Percentiles rank a stretch among this genome's conserved stretches.
Conservation (phyloP, 1,284 basidiomycete species). For the Mycena sp. region DNA sequence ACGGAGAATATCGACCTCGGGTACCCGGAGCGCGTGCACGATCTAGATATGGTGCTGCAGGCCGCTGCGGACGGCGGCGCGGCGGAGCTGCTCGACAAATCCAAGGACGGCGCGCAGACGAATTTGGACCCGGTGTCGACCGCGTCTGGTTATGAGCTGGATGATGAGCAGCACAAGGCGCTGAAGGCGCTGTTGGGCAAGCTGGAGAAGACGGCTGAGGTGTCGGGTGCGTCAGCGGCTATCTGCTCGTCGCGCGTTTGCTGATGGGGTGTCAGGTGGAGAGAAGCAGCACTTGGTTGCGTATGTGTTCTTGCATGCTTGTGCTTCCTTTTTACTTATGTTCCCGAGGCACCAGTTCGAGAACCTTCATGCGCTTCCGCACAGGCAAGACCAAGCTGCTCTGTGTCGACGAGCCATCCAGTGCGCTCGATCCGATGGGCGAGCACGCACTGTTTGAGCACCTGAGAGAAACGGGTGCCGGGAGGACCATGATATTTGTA, state of each 20-base stretch:
- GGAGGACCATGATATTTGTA: no score
- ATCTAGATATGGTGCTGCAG: constrained; percentile 41
- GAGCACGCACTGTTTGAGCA: no score
- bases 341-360: no score
- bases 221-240: constrained; percentile 39
- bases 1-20: constrained; percentile 58
- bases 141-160: constrained; percentile 37
- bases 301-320: no score
- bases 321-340: no score
- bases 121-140: constrained; percentile 42
- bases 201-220: constrained; percentile 43
- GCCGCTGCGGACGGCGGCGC: constrained; percentile 51
- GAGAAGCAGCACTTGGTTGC: no score
- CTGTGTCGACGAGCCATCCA: no score
- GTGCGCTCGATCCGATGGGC: no score
- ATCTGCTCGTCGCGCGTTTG: not conserved
- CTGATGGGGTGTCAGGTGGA: no score
- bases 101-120: constrained; percentile 32
- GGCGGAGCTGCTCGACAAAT: constrained; percentile 41
- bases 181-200: constrained; percentile 44
- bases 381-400: no score
- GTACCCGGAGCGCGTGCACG: constrained; percentile 36
- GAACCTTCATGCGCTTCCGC: no score
- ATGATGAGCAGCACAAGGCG: constrained; percentile 41
- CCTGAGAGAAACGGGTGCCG: no score